Evolutionary conservation across 225 moss, liverwort and hornwort genomes (phyloP).

Genomic region (Antitrichia curtipendula): DNA sequence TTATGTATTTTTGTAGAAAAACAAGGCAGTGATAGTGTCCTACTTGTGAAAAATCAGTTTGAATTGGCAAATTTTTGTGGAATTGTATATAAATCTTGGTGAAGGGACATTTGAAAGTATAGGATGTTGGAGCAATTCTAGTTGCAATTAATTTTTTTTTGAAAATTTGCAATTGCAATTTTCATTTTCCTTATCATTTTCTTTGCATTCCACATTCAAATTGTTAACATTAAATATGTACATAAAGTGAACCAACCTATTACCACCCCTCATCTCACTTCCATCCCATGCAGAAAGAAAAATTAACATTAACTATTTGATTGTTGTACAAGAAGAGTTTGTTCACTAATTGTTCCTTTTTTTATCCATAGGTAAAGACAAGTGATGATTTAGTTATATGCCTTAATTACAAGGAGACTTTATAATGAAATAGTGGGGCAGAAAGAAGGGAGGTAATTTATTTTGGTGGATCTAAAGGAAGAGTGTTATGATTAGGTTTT

Average conservation of each 20-base stretch:
- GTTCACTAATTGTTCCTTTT: not conserved
- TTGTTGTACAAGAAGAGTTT: not conserved
- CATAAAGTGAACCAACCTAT: not conserved
- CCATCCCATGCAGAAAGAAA: not conserved
- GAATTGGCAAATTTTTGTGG: not conserved
- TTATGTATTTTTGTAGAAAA: not conserved
- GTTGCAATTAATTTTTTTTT: not conserved
- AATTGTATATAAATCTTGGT: not conserved
- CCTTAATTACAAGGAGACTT: not conserved
- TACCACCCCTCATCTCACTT: not conserved
- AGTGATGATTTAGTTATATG: not conserved
- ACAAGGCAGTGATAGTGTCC: not conserved
- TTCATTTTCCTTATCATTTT: not conserved
- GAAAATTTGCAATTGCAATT: no score
- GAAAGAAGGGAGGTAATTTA: not conserved
- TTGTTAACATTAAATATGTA: not conserved
- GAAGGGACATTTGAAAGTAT: not conserved
- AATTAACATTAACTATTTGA: not conserved
- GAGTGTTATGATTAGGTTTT: not conserved
- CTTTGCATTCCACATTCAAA: not conserved
- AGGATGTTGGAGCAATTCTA: not conserved
- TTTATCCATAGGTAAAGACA: rapidly evolving
- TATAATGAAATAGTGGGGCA: not conserved
- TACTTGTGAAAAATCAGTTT: no score
- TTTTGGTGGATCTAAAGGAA: not conserved